phyloP scores from a whole-genome alignment of 2,329 filamentous ascomycete genomes.

The Catunica adiposa region DNA sequence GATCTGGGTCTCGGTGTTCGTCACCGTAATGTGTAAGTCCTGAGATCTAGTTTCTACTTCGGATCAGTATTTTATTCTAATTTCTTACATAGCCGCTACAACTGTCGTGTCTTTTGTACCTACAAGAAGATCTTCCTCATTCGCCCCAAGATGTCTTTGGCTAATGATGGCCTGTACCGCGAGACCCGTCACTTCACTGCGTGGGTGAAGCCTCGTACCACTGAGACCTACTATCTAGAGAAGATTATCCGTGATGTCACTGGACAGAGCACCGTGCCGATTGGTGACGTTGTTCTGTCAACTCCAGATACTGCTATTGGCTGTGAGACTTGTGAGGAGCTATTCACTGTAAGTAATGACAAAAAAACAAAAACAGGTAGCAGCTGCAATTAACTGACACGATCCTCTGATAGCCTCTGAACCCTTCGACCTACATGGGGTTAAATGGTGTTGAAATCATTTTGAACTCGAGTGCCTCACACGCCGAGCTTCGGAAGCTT shows the following conservation, averaged over 20 bases:
- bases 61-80: not conserved
- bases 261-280: conserved; percentile 23
- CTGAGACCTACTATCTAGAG: conserved; percentile 25
- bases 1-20: conserved; percentile 21
- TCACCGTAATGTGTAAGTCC: conserved; percentile 12
- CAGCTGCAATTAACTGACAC: too few relatives aligned
- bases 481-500: conserved; percentile 46
- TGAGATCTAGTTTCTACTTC: not conserved
- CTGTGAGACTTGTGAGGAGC: conserved; percentile 27
- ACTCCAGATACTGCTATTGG: conserved; percentile 25
- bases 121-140: conserved; percentile 18
- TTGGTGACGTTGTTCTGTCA: conserved; percentile 26
- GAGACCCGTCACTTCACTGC: conserved; percentile 27
- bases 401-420: conserved; percentile 15
- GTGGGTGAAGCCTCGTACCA: conserved; percentile 23
- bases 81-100: conserved; percentile 23
- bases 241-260: conserved; percentile 20
- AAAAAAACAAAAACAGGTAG: not conserved
- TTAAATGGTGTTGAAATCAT: conserved; percentile 40
- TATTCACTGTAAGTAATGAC: conserved; percentile 17
- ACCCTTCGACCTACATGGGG: conserved; percentile 39
- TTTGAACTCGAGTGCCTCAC: conserved; percentile 21
- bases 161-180: conserved; percentile 25
- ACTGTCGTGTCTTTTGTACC: conserved; percentile 23
- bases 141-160: conserved; percentile 20